Percentiles rank a stretch among this genome's conserved stretches.
Evolutionary conservation across 495 filamentous ascomycete species (phyloP).

Genomic region (Penicillium ucsense): DNA sequence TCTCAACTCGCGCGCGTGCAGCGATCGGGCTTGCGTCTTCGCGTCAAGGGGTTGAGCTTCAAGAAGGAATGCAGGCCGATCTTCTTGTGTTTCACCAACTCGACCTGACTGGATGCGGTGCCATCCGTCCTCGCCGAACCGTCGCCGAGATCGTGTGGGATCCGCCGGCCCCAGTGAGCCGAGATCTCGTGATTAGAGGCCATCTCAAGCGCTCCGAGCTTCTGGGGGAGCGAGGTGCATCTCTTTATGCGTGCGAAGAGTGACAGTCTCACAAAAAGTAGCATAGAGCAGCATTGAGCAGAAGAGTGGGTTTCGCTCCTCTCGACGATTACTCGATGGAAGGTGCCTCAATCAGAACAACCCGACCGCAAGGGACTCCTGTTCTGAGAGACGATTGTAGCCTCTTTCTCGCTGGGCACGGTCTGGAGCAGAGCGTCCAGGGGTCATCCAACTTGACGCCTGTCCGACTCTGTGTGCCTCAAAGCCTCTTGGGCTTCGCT

Average conservation of each 20-base stretch:
- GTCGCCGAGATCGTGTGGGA: constrained; percentile 32
- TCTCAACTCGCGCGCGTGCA: constrained; percentile 46
- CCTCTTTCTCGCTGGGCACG: no score
- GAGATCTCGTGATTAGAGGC: constrained; percentile 19
- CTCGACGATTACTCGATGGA: no score
- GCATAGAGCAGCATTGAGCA: not conserved
- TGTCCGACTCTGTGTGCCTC: no score
- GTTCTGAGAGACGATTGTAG: no score
- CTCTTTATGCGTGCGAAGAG: not conserved
- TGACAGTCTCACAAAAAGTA: not conserved
- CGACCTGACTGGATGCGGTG: constrained; percentile 24
- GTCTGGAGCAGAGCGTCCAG: no score
- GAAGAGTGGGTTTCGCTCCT: no score
- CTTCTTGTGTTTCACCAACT: constrained; percentile 20
- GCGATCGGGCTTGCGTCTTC: constrained; percentile 21
- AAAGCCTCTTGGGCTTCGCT: not conserved
- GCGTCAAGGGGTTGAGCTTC: constrained; percentile 1
- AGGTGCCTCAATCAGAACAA: no score
- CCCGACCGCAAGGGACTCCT: not conserved
- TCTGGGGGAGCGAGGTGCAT: not conserved
- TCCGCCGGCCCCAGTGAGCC: constrained; percentile 17
- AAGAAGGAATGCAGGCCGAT: constrained; percentile 12
- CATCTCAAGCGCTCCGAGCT: not conserved
- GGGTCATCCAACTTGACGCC: no score
- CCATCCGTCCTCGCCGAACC: constrained; percentile 16